These are phyloP conservation scores for Chalciporus sp. DNA, from an alignment of 1,284 basidiomycete genomes.

Conservation along the genomic window DNA sequence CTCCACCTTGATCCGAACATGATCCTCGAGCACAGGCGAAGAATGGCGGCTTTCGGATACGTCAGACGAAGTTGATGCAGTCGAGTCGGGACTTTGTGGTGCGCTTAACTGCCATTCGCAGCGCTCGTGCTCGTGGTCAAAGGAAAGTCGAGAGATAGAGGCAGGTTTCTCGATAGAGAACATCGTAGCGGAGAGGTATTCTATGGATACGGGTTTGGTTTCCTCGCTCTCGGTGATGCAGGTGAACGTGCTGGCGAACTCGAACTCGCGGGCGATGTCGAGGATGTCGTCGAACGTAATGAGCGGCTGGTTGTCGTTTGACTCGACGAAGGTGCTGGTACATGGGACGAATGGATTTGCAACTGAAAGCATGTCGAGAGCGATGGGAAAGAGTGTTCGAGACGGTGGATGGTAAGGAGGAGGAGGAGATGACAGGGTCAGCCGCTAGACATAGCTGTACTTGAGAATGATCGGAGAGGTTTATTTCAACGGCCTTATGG, in stretches of 20 bases:
- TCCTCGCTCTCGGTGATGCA: conserved; percentile 24
- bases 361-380: conserved; percentile 29
- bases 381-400: background rate
- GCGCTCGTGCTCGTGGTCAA: background rate
- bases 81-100: background rate
- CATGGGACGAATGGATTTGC: background rate
- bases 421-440: conserved; percentile 18
- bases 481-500: conserved; percentile 37
- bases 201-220: conserved; percentile 12
- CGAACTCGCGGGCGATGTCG: conserved; percentile 34
- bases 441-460: conserved; percentile 6
- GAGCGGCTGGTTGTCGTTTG: conserved; percentile 7
- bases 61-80: background rate
- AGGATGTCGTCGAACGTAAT: conserved; percentile 32
- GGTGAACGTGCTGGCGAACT: conserved; percentile 26
- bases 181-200: conserved; percentile 25
- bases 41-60: background rate
- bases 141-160: background rate
- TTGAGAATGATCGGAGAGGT: background rate
- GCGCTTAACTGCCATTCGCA: background rate
- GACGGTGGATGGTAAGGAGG: background rate
- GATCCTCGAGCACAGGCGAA: background rate
- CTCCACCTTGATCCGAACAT: background rate
- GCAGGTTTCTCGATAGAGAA: background rate
- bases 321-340: background rate